phyloP scores from a whole-genome alignment of 2,329 filamentous ascomycete species.

The Curvularia sp. region DNA sequence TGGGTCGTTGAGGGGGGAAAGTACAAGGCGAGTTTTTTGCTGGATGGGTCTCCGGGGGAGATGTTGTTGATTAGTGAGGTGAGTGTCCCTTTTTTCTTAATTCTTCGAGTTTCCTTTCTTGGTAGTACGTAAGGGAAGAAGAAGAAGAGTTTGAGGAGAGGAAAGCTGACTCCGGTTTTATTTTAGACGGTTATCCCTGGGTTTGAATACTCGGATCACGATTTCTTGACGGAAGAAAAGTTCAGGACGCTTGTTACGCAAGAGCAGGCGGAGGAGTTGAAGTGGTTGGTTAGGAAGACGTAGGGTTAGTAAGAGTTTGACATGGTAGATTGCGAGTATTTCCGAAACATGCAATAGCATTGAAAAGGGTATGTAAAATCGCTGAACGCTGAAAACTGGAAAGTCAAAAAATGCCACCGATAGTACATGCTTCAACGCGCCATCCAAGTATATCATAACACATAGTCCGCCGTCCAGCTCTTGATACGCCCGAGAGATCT shows the following conservation, averaged over 20 bases:
- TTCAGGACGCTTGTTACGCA: constrained; percentile 59
- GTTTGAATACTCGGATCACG: constrained; percentile 71
- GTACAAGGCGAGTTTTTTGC: constrained; percentile 69
- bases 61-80: constrained; percentile 70
- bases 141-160: neutral
- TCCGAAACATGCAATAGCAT: neutral
- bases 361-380: too few species aligned
- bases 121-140: too few species aligned
- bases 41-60: constrained; percentile 54
- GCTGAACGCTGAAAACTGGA: too few species aligned
- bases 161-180: neutral
- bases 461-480: too few species aligned
- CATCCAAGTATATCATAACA: too few species aligned
- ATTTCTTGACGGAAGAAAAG: constrained; percentile 62
- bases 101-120: neutral
- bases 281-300: constrained; percentile 49
- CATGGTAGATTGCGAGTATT: neutral
- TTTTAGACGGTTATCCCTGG: constrained; percentile 67
- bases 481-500: too few species aligned
- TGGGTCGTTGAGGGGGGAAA: constrained; percentile 74
- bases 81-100: constrained; percentile 10
- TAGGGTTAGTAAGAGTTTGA: neutral
- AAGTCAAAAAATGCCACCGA: too few species aligned
- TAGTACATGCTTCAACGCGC: too few species aligned
- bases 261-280: constrained; percentile 58